phyloP scores from a whole-genome alignment of 805 yeast species.

The Nakazawaea anatomiae region DNA sequence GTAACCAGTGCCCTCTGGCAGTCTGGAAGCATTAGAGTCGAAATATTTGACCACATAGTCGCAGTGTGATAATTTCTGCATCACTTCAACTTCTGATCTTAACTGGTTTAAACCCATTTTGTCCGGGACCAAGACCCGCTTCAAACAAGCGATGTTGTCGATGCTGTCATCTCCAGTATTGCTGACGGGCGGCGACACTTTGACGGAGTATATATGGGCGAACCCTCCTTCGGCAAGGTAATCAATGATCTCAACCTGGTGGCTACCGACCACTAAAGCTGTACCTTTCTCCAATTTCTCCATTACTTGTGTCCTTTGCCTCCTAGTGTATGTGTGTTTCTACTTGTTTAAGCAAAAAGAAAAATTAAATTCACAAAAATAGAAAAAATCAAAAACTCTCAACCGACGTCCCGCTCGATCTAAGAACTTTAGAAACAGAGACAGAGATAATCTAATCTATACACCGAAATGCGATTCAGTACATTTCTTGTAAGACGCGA shows the following conservation, averaged over 20 bases:
- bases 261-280: slow-evolving; percentile 34
- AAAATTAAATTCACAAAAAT: neutral
- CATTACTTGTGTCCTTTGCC: slow-evolving; percentile 4
- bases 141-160: slow-evolving; percentile 49
- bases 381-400: neutral
- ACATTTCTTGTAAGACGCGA: too few species aligned
- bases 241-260: slow-evolving; percentile 26
- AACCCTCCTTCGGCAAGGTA: slow-evolving; percentile 52
- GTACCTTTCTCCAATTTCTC: slow-evolving; percentile 31
- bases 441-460: too few species aligned
- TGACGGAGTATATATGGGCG: slow-evolving; percentile 72
- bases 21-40: slow-evolving; percentile 71
- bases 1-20: slow-evolving; percentile 47
- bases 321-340: neutral
- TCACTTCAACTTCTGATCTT: slow-evolving; percentile 73
- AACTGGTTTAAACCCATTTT: slow-evolving; percentile 60
- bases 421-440: too few species aligned
- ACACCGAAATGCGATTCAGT: too few species aligned
- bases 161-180: slow-evolving; percentile 26
- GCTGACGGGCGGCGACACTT: slow-evolving; percentile 41
- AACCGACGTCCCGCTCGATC: too few species aligned
- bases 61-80: slow-evolving; percentile 56
- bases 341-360: neutral
- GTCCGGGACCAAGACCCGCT: slow-evolving; percentile 68
- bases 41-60: slow-evolving; percentile 60